A percentile compares a stretch with the other conserved stretches of the same genome.
phyloP scores from a whole-genome alignment of 2,329 filamentous ascomycete species.

The Botrytis squamosa region DNA sequence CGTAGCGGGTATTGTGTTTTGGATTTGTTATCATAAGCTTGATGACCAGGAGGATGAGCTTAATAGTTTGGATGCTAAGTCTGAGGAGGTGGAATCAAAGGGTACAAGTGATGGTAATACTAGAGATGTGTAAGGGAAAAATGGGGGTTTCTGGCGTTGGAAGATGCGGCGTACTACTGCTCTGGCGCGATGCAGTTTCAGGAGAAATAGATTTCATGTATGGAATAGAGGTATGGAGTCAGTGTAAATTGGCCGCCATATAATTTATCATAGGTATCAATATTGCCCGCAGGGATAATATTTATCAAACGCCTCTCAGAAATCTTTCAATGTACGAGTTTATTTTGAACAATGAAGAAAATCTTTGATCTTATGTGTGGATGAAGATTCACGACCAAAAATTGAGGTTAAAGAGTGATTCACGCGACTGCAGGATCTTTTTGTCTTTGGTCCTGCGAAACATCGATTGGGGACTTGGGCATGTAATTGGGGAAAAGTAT shows the following conservation, averaged over 20 bases:
- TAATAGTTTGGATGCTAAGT: constrained; percentile 30
- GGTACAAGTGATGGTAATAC: background rate
- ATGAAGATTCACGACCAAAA: accelerated
- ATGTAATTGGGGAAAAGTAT: background rate
- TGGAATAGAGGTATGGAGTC: background rate
- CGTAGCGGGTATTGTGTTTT: constrained; percentile 28
- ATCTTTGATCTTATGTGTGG: background rate
- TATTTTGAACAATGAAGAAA: background rate
- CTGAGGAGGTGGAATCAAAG: constrained; percentile 27
- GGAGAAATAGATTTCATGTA: background rate
- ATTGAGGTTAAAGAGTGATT: accelerated
- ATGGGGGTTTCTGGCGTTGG: background rate
- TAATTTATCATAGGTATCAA: background rate
- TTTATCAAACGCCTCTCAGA: background rate
- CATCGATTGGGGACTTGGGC: accelerated
- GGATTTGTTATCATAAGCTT: constrained; percentile 27
- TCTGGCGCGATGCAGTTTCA: background rate
- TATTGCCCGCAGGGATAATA: background rate
- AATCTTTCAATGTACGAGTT: too few relatives aligned
- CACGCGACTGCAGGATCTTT: too few relatives aligned
- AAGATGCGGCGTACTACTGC: background rate
- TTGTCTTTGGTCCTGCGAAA: background rate
- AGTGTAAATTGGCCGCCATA: background rate
- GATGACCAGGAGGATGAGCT: constrained; percentile 32
- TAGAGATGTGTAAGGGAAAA: background rate